Conservation (phyloP, 495 filamentous ascomycete genomes). For the Tuber melanosporum region DNA sequence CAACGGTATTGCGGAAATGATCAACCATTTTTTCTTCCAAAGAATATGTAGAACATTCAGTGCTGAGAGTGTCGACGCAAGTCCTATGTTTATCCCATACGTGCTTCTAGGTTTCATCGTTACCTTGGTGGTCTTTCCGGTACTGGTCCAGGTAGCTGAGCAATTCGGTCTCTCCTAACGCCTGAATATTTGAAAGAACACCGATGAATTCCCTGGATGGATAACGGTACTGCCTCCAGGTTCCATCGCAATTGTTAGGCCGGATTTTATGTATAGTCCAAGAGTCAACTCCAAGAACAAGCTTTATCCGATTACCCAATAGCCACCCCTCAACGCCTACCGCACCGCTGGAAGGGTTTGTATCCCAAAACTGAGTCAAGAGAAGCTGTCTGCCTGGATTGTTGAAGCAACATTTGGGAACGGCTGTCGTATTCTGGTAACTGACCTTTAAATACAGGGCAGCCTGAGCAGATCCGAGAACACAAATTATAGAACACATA, state of each 20-base stretch:
- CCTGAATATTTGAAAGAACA: constrained; percentile 60
- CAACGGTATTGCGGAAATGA: constrained; percentile 56
- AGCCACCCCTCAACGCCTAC: background rate
- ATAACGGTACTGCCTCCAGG: constrained; percentile 68
- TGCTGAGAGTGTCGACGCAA: constrained; percentile 64
- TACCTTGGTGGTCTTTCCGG: constrained; percentile 64
- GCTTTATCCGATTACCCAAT: background rate
- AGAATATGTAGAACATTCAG: constrained; percentile 59
- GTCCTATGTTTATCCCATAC: constrained; percentile 85
- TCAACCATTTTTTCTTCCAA: constrained; percentile 56
- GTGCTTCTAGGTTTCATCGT: constrained; percentile 68
- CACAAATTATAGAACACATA: background rate
- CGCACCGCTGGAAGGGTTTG: constrained; percentile 54
- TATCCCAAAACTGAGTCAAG: constrained; percentile 85
- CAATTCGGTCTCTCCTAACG: constrained; percentile 56
- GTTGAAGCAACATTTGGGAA: constrained; percentile 73
- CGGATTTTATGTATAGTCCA: constrained; percentile 92
- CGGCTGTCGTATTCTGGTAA: constrained; percentile 9
- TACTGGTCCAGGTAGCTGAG: constrained; percentile 69
- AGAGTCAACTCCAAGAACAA: constrained; percentile 51
- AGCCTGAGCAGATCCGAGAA: background rate
- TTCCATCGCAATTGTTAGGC: constrained; percentile 84
- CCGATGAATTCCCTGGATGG: constrained; percentile 60
- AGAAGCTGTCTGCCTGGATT: constrained; percentile 70
- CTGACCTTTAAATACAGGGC: constrained; percentile 4